Evolutionary conservation across 2,329 filamentous ascomycete genomes (phyloP), one percentile per base, ranked within the genome.

Genomic region (Talaromyces pinophilus): DNA sequence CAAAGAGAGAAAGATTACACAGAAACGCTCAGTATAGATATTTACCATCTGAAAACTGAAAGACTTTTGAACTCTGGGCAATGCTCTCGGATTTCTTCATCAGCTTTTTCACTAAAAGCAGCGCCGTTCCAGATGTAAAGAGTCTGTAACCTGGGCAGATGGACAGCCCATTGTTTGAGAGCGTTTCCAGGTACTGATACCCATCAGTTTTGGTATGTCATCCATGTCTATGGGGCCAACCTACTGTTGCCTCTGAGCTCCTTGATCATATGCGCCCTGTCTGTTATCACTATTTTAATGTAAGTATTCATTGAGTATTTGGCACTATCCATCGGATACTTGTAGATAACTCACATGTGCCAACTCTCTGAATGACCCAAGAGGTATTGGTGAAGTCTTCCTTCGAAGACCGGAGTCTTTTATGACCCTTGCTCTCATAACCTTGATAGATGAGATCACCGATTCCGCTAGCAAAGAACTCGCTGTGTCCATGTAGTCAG

Each of bases 1-100:
- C n/a, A 40, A 22, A 61, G 17, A 15, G 28, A 38, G 15, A 40
- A 52, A 13, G 22, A 28, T 5, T n/a, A 40, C n/a, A 19, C 42
- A 46, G 19, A 25, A 22, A 5, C 15, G n/a, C 71, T 68, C 22
- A 72, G 71, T 7, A 67, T 62, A 7, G 48, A 48, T 22, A 38
- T 72, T 62, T 71, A 78, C 83, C 82, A 86, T 50, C 75, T 80
- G 68, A 84, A 88, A 64, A 90, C 86, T 30, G 82, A 85, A 25
- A 92, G 76, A 46, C 85, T 83, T 52, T 82, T 82, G 70, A 92
- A 89, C 8, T 83, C 78, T 1, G 86, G 86, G 70, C 89, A 92
- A 70, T 85, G 80, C 28, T 82, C 74, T 28, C 82, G 80, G 59
- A 92, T 84, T 2, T 85, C 82, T 13, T 79, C 77, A 38, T 85